Conservation (phyloP, 345 rosid genomes). For the Raphanus sativus region DNA sequence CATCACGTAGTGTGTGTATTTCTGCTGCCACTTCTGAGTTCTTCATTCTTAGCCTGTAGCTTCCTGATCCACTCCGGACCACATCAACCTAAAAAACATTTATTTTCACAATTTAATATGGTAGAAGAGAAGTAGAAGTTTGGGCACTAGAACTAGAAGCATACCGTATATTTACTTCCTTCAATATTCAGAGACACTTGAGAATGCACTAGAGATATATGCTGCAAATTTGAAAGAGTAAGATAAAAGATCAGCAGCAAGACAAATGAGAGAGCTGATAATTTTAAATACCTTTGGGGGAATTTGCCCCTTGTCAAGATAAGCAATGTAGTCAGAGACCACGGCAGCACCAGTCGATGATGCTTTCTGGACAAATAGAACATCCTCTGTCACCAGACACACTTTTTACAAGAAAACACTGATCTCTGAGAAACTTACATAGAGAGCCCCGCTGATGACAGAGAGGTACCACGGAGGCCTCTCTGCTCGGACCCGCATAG, state of each 20-base stretch:
- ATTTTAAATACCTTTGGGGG: constrained; percentile 82
- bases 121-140: constrained; percentile 1
- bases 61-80: constrained; percentile 93
- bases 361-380: constrained; percentile 74
- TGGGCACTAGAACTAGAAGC: constrained; percentile 9
- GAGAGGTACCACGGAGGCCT: constrained; percentile 99
- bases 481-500: constrained; percentile 99
- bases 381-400: constrained; percentile 4
- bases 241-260: constrained; percentile 9
- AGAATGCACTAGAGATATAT: constrained; percentile 91
- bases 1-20: constrained; percentile 97
- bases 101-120: constrained; percentile 1
- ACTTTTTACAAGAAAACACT: constrained; percentile 9
- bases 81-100: constrained; percentile 72
- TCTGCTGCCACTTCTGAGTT: constrained; percentile 89
- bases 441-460: constrained; percentile 96
- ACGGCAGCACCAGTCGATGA: constrained; percentile 89
- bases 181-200: constrained; percentile 97
- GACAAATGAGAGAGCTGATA: background rate
- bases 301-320: constrained; percentile 98
- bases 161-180: constrained; percentile 97
- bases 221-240: constrained; percentile 53
- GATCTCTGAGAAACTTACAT: constrained; percentile 54
- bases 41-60: constrained; percentile 85
- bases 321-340: constrained; percentile 96